Evolutionary conservation across 345 rosid species (phyloP), one percentile per base, ranked within the genome.

Genomic region (Eucalyptus brandiana): DNA sequence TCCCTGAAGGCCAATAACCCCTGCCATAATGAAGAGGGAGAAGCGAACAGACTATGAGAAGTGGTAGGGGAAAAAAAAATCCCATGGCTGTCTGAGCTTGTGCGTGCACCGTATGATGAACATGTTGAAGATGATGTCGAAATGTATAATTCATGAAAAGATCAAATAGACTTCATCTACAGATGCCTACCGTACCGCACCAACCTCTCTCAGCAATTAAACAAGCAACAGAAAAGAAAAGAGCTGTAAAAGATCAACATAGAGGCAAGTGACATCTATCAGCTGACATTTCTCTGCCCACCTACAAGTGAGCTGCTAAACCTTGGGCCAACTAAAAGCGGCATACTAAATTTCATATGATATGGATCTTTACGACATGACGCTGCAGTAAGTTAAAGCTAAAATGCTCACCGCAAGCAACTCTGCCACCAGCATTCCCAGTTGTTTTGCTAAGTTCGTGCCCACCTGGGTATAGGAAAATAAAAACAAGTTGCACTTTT

Each of bases 371-470:
- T 7, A 67, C 37, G 1, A 37, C 28, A 24, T 37, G 83, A 37
- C 3, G 7, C 28, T 76, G 47, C 83, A 21, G 3, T 40, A 76
- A 40, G 83, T 76, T 76, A 76, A 42, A 80, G 67, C 26, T 45
- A 50, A 86, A 87, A n/a, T 62, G 91, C 96, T 91, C 88, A 96
- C 99, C 99, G 6, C 98, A 97, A 49, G 98, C 99, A 72, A 96
- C n/a, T 92, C 98, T 94, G 90, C 97, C 98, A 7, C 99, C 99
- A 30, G 99, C 99, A 88, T 97, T 97, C 87, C 99, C 99, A 6
- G 99, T 97, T 91, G 92, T 24, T 89, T 94, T 93, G 96, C 99
- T 96, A 83, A 96, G 99, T 91, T 97, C 99, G 90, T 96, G 98
- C 80, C 98, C 98, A 9, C 98, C 99, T 97, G 94, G 51, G 86